phyloP scores from a whole-genome alignment of 495 filamentous ascomycete genomes.

The Cenococcum geophilum region DNA sequence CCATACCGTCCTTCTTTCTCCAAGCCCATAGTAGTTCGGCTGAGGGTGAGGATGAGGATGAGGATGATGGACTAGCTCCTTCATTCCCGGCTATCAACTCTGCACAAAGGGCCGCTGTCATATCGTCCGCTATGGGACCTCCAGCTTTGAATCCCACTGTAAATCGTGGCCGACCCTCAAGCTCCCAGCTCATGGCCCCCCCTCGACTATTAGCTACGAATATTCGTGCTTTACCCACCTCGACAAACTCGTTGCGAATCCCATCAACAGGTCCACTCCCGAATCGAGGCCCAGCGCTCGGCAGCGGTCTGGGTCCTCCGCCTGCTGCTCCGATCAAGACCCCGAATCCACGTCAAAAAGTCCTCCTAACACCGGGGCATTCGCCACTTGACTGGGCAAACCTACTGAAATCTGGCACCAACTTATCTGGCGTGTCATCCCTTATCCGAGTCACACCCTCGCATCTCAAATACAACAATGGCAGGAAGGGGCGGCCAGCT shows the following conservation, averaged over 20 bases:
- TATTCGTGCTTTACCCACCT: conserved; percentile 24
- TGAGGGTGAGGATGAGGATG: conserved; percentile 31
- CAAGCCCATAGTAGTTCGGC: conserved; percentile 17
- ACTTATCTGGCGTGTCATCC: conserved; percentile 54
- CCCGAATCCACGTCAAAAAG: conserved; percentile 45
- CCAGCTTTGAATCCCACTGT: conserved; percentile 19
- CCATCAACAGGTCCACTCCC: conserved; percentile 40
- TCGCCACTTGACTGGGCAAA: conserved; percentile 94
- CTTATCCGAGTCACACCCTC: conserved; percentile 66
- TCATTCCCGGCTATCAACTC: conserved; percentile 35
- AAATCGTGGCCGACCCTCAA: not conserved
- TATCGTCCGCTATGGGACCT: conserved; percentile 10
- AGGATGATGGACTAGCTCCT: conserved; percentile 24
- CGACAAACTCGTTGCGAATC: conserved; percentile 36
- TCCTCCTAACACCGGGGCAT: conserved; percentile 76
- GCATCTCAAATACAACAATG: conserved; percentile 66
- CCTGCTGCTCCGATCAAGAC: conserved; percentile 22
- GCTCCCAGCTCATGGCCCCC: conserved; percentile 23
- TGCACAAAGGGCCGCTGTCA: conserved; percentile 30
- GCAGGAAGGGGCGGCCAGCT: conserved; percentile 72
- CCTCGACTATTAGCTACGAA: conserved; percentile 25
- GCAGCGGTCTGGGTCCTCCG: conserved; percentile 24
- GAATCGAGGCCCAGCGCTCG: conserved; percentile 24
- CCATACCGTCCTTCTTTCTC: conserved; percentile 37
- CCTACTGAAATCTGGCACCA: conserved; percentile 56